Evolutionary conservation across 768 basidiomycete species (phyloP).

Genomic region (Mycena galopus): DNA sequence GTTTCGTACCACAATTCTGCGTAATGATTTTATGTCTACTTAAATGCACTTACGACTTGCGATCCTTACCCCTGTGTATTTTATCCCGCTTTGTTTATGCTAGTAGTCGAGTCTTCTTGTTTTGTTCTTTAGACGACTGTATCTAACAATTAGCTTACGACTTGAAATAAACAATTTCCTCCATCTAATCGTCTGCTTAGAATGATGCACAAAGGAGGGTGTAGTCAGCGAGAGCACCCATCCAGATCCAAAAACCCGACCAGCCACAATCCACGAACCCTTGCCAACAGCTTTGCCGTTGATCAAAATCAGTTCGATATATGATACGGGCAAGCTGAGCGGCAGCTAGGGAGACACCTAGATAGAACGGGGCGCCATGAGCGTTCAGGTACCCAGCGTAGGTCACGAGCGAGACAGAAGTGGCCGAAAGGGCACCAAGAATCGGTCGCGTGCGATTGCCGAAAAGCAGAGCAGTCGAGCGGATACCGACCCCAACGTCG

Average conservation of each 20-base stretch:
- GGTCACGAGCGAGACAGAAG: constrained; percentile 80
- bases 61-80: neutral
- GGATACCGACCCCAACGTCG: constrained; percentile 89
- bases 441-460: constrained; percentile 81
- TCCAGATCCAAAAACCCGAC: constrained; percentile 91
- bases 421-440: constrained; percentile 77
- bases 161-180: neutral
- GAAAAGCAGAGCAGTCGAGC: constrained; percentile 94
- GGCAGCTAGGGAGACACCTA: constrained; percentile 80
- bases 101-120: neutral
- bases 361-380: constrained; percentile 83
- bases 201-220: constrained; percentile 39
- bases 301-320: constrained; percentile 80
- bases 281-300: constrained; percentile 86
- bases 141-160: constrained; percentile 3
- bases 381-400: constrained; percentile 86
- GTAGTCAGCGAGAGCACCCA: constrained; percentile 84
- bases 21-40: constrained; percentile 25
- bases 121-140: constrained; percentile 16
- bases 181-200: neutral
- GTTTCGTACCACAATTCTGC: constrained; percentile 52
- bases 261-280: constrained; percentile 92
- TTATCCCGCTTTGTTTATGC: neutral
- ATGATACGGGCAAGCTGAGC: constrained; percentile 85
- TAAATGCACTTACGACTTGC: neutral